These are phyloP conservation scores for Kodamaea leandrae DNA, from an alignment of 805 yeast genomes.

Conservation along the genomic window DNA sequence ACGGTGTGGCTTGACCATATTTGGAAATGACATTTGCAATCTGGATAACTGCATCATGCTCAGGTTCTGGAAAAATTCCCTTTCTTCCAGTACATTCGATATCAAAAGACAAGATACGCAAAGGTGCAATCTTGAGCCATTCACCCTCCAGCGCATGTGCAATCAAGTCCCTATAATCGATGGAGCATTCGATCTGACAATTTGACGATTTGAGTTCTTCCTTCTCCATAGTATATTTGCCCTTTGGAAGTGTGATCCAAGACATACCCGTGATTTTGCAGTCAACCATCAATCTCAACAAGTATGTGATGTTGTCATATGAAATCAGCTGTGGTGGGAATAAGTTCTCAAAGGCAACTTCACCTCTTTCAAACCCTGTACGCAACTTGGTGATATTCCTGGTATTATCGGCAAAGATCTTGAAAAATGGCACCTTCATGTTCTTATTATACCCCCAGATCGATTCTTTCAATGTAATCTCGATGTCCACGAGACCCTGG, in stretches of 20 bases:
- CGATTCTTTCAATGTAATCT: slow-evolving; percentile 70
- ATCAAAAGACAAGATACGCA: slow-evolving; percentile 90
- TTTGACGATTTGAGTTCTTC: slow-evolving; percentile 52
- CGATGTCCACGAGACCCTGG: slow-evolving; percentile 62
- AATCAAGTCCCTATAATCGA: slow-evolving; percentile 64
- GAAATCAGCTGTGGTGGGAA: slow-evolving; percentile 65
- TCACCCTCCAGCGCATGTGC: slow-evolving; percentile 91
- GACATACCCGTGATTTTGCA: slow-evolving; percentile 94
- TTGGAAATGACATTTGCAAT: slow-evolving; percentile 91
- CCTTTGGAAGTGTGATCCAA: slow-evolving; percentile 87
- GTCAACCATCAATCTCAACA: slow-evolving; percentile 87
- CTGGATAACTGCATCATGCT: slow-evolving; percentile 90
- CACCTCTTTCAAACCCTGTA: slow-evolving; percentile 80
- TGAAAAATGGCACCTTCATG: slow-evolving; percentile 72
- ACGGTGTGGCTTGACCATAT: slow-evolving; percentile 83
- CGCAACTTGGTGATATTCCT: slow-evolving; percentile 66
- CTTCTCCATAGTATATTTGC: slow-evolving; percentile 55
- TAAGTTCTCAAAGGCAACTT: slow-evolving; percentile 58
- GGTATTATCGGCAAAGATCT: slow-evolving; percentile 65
- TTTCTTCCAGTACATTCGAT: slow-evolving; percentile 98
- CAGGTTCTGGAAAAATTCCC: slow-evolving; percentile 95
- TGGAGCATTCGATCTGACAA: slow-evolving; percentile 80
- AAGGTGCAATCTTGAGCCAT: slow-evolving; percentile 90
- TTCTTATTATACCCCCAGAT: slow-evolving; percentile 93
- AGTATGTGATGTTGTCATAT: slow-evolving; percentile 86